A percentile compares a stretch with the other conserved stretches of the same genome.
Evolutionary conservation across 176 grass and related monocot genomes (phyloP).

Genomic region (Phoenix dactylifera): DNA sequence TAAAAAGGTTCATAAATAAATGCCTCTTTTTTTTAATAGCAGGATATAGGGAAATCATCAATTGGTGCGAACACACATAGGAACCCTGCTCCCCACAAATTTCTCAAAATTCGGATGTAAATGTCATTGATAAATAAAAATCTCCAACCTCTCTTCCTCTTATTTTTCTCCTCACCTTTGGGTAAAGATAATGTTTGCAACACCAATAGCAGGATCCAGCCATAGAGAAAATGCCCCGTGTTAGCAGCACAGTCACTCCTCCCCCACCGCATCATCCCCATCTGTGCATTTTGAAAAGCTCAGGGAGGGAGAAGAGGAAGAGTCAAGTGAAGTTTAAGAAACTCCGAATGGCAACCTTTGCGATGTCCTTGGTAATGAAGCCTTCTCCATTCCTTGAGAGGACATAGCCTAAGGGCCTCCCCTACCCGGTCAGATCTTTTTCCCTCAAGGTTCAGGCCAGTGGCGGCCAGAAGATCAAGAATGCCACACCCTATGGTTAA

Average conservation of each 20-base stretch:
- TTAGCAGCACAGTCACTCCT: neutral
- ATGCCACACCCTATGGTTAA: conserved; percentile 45
- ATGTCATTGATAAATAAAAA: no score
- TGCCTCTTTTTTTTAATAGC: no score
- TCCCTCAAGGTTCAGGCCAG: conserved; percentile 38
- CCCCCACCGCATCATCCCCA: neutral
- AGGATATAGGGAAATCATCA: no score
- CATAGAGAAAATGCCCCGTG: conserved; percentile 4
- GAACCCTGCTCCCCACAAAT: no score
- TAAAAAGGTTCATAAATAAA: no score
- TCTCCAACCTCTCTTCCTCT: no score
- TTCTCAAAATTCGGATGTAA: no score
- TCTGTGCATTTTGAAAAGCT: neutral
- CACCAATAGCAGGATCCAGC: conserved; percentile 1
- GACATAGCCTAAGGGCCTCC: conserved; percentile 30
- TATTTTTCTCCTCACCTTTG: no score
- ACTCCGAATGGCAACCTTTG: conserved; percentile 5
- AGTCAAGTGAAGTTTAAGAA: neutral
- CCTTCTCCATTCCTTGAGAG: conserved; percentile 13
- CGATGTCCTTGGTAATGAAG: conserved; percentile 19
- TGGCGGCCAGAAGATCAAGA: conserved; percentile 72
- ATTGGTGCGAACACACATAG: no score
- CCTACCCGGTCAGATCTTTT: conserved; percentile 35
- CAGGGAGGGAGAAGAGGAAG: neutral
- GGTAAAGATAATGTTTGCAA: conserved; percentile 14